Base-by-base conservation (phyloP, 352 stramenopile species). In the Elongisporangium undulatum region DNA sequence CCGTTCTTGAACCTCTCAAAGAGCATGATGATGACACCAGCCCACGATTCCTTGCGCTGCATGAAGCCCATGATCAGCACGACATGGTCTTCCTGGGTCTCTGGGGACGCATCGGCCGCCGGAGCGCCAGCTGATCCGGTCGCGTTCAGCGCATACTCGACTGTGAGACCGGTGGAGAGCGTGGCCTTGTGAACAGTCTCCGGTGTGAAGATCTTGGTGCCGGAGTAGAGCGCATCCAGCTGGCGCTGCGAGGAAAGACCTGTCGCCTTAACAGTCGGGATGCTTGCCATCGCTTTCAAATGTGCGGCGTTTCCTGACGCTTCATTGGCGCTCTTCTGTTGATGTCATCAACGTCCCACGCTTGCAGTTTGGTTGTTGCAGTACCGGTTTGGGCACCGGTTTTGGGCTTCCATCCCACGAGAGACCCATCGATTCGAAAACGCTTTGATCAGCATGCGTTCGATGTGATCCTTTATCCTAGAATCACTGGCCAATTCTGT, bases 61-160 rank as follows among this genome's bases (percentile, higher is more conserved):
- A 74, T 72, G 59, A 85, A 81, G 19, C 76, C 79, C 58, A 81
- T 79, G 64, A 89, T 58, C 24, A 87, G 61, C 49, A 87, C 66
- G 29, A 89, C 53, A 26, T 72, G 67, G 58, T 83, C 76, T 12
- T 76, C 68, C 1, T 60, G 34, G 12, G 34, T 45, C 10, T 45
- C 34, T 17, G 34, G 19, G 17, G 19, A 8, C 22, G 8, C 49
- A 26, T 53, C 49, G 22, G 49, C 19, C 9, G 12, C 49, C 12
- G 49, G 19, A 53, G 19, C 49, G 2, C 19, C 49, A 53, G 22
- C 19, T 17, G 19, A 22, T 9, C 4, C 17, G 49, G 49, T 53
- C 19, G 16, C 49, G 4, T 53, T 7, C 49, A 26, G 19, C 38
- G 39, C 49, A 57, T 63, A 63, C 19, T 56, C 57, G 2, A 63